Conservation (phyloP, 2,329 filamentous ascomycete species). For the Fusarium sp. region DNA sequence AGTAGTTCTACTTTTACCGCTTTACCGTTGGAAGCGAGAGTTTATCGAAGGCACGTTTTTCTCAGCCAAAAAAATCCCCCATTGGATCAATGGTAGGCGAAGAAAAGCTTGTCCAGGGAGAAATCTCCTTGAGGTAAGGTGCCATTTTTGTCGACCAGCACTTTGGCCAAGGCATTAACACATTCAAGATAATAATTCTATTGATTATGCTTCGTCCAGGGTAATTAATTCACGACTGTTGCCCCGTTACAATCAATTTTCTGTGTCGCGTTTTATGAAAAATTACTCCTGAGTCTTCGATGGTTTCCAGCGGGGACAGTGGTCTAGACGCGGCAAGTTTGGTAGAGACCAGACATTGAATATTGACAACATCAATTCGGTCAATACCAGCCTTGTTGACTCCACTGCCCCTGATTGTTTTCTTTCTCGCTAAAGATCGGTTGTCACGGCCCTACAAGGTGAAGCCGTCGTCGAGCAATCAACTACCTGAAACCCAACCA, state of each 20-base stretch:
- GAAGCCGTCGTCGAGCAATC: background rate
- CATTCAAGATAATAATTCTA: background rate
- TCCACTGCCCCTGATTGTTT: background rate
- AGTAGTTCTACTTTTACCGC: background rate
- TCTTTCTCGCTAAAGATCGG: background rate
- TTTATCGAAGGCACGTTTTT: background rate
- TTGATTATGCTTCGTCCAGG: background rate
- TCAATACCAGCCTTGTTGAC: background rate
- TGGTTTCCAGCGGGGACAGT: background rate
- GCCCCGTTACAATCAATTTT: background rate
- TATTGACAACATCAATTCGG: background rate
- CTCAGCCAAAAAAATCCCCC: background rate
- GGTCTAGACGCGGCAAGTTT: background rate
- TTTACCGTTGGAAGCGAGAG: background rate
- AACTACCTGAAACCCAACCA: background rate
- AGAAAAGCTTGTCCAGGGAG: background rate
- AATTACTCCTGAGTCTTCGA: background rate
- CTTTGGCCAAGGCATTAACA: background rate
- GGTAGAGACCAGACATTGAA: background rate
- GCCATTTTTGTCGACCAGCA: background rate
- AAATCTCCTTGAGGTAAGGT: background rate
- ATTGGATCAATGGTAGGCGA: background rate
- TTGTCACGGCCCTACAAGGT: background rate
- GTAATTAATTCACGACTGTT: background rate
- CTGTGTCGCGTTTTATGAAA: background rate